A percentile compares a stretch with the other conserved stretches of the same genome.
Evolutionary conservation across 2,329 filamentous ascomycete species (phyloP).

Genomic region (Phaeosphaeriaceae sp.): DNA sequence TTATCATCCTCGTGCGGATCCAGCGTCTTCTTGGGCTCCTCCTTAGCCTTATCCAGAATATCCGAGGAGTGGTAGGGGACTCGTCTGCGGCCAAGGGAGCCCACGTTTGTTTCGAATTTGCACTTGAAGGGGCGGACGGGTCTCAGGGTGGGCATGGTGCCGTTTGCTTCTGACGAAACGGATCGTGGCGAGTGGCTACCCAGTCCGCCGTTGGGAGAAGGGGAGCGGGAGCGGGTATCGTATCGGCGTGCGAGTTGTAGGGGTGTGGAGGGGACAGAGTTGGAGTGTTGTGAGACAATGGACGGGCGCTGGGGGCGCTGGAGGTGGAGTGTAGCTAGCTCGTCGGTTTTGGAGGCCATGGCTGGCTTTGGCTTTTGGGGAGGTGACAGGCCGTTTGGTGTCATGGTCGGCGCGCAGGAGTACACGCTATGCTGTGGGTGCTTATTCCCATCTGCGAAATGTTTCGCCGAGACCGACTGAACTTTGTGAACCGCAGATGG

Average conservation of each 20-base stretch:
- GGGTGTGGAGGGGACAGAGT: slow-evolving; percentile 90
- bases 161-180: slow-evolving; percentile 86
- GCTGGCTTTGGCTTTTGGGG: slow-evolving; percentile 4
- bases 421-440: slow-evolving; percentile 38
- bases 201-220: slow-evolving; percentile 75
- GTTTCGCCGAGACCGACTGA: slow-evolving; percentile 33
- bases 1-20: slow-evolving; percentile 53
- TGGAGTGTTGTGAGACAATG: slow-evolving; percentile 72
- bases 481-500: slow-evolving; percentile 39
- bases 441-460: slow-evolving; percentile 49
- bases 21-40: slow-evolving; percentile 65
- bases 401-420: slow-evolving; percentile 48
- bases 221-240: slow-evolving; percentile 75
- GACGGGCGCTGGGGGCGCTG: slow-evolving; percentile 53
- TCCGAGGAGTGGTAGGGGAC: slow-evolving; percentile 93
- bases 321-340: slow-evolving; percentile 18
- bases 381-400: slow-evolving; percentile 33
- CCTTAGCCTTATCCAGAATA: slow-evolving; percentile 74
- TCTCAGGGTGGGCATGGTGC: slow-evolving; percentile 71
- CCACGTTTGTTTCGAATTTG: slow-evolving; percentile 86
- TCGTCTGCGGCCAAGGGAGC: slow-evolving; percentile 74
- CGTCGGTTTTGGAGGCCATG: slow-evolving; percentile 39
- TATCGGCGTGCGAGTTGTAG: slow-evolving; percentile 86
- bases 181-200: slow-evolving; percentile 87
- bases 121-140: slow-evolving; percentile 68